phyloP scores from a whole-genome alignment of 2,329 filamentous ascomycete species.

The Monosporascus sp. region DNA sequence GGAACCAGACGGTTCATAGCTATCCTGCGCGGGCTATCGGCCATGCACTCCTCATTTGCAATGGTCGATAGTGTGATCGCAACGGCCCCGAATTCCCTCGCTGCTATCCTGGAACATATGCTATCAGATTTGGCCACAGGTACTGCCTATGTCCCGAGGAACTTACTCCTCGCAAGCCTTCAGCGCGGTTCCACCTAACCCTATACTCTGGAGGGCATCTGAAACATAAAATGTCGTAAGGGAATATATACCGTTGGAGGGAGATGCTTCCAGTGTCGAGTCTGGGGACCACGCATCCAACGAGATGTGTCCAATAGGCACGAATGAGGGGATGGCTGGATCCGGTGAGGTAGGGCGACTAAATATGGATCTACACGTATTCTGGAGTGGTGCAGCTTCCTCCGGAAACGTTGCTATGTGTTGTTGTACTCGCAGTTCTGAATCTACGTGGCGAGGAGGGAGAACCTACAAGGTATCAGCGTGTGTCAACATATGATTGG shows the following conservation, averaged over 20 bases:
- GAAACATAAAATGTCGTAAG: constrained; percentile 23
- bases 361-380: constrained; percentile 12
- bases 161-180: constrained; percentile 14
- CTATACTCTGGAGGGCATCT: constrained; percentile 13
- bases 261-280: constrained; percentile 10
- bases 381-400: constrained; percentile 7
- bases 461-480: constrained; percentile 9
- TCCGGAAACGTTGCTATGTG: constrained; percentile 17
- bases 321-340: constrained; percentile 10
- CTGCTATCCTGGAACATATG: constrained; percentile 14
- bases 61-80: constrained; percentile 19
- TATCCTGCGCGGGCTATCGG: constrained; percentile 15
- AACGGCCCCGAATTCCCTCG: constrained; percentile 15
- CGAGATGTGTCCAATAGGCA: constrained; percentile 28
- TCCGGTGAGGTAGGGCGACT: constrained; percentile 13
- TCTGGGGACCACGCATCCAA: constrained; percentile 17
- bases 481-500: constrained; percentile 15
- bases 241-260: constrained; percentile 14
- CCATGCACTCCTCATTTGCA: constrained; percentile 11
- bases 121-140: neutral
- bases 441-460: constrained; percentile 3
- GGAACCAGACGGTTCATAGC: constrained; percentile 12
- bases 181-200: constrained; percentile 18
- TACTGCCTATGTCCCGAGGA: neutral
- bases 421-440: constrained; percentile 10